phyloP scores from a whole-genome alignment of 371 early-diverging fungal species.

The Gilbertella persicaria region DNA sequence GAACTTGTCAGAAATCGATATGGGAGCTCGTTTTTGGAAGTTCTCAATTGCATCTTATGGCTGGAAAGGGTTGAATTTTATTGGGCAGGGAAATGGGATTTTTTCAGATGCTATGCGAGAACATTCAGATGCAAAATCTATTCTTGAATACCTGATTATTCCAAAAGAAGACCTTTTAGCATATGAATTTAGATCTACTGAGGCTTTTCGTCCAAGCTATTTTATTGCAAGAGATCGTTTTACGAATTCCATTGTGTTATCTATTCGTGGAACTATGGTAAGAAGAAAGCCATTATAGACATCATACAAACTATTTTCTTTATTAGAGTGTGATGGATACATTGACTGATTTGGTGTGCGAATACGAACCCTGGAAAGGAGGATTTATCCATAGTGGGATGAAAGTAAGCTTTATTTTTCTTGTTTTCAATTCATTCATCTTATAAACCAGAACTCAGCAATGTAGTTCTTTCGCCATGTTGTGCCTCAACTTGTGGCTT shows the following conservation, averaged over 20 bases:
- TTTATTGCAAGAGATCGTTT: slow-evolving; percentile 75
- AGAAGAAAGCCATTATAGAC: too few relatives aligned
- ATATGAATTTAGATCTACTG: slow-evolving; percentile 71
- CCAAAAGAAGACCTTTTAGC: slow-evolving; percentile 73
- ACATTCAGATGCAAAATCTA: slow-evolving; percentile 72
- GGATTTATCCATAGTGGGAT: slow-evolving; percentile 86
- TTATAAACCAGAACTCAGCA: slow-evolving; percentile 57
- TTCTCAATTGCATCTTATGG: slow-evolving; percentile 76
- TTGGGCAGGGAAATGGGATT: slow-evolving; percentile 75
- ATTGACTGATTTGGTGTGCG: slow-evolving; percentile 84
- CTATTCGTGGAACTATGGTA: slow-evolving; percentile 86
- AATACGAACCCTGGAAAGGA: slow-evolving; percentile 86
- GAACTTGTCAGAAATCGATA: slow-evolving; percentile 57
- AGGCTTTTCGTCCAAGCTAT: slow-evolving; percentile 81
- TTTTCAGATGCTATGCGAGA: slow-evolving; percentile 68
- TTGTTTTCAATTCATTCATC: too few relatives aligned
- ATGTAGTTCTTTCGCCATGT: slow-evolving; percentile 77
- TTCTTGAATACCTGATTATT: slow-evolving; percentile 69
- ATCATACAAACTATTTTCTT: neutral
- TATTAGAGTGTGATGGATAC: slow-evolving; percentile 77
- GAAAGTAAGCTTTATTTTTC: slow-evolving; percentile 34
- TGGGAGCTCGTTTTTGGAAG: slow-evolving; percentile 62
- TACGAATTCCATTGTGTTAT: slow-evolving; percentile 71
- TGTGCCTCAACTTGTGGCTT: slow-evolving; percentile 68
- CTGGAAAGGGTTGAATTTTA: slow-evolving; percentile 81